Evolutionary conservation across 805 yeast species (phyloP).

Genomic region (Kodamaea neixiangensis): DNA sequence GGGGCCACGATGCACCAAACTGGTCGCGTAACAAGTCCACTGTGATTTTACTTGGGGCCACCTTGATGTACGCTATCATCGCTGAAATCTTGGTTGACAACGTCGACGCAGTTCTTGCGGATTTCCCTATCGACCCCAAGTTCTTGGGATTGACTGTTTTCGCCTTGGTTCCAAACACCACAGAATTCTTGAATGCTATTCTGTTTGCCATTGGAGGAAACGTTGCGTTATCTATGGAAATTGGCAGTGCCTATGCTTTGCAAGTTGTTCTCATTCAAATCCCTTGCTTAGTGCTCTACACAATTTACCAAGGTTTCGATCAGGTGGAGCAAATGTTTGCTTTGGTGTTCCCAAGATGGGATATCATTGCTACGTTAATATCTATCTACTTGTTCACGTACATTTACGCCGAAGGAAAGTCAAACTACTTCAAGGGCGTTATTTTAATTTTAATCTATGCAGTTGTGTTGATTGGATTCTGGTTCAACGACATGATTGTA

Average conservation of each 20-base stretch:
- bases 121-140: slow-evolving; percentile 85
- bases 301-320: slow-evolving; percentile 50
- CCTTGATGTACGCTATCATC: slow-evolving; percentile 84
- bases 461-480: slow-evolving; percentile 80
- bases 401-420: slow-evolving; percentile 94
- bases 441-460: slow-evolving; percentile 77
- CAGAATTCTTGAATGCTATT: slow-evolving; percentile 95
- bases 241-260: slow-evolving; percentile 95
- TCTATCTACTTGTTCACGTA: slow-evolving; percentile 90
- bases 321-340: slow-evolving; percentile 61
- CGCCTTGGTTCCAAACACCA: slow-evolving; percentile 95
- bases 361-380: slow-evolving; percentile 77
- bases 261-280: slow-evolving; percentile 94
- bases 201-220: slow-evolving; percentile 96
- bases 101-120: slow-evolving; percentile 80
- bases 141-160: slow-evolving; percentile 91
- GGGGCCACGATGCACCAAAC: slow-evolving; percentile 95
- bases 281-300: slow-evolving; percentile 82
- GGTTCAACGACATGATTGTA: slow-evolving; percentile 51
- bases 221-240: slow-evolving; percentile 95
- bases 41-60: slow-evolving; percentile 78
- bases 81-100: slow-evolving; percentile 94
- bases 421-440: slow-evolving; percentile 94
- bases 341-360: slow-evolving; percentile 94
- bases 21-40: slow-evolving; percentile 90